Evolutionary conservation across 108 stramenopile genomes (phyloP), one percentile per base, ranked within the genome.

Genomic region (Seminavis robusta): DNA sequence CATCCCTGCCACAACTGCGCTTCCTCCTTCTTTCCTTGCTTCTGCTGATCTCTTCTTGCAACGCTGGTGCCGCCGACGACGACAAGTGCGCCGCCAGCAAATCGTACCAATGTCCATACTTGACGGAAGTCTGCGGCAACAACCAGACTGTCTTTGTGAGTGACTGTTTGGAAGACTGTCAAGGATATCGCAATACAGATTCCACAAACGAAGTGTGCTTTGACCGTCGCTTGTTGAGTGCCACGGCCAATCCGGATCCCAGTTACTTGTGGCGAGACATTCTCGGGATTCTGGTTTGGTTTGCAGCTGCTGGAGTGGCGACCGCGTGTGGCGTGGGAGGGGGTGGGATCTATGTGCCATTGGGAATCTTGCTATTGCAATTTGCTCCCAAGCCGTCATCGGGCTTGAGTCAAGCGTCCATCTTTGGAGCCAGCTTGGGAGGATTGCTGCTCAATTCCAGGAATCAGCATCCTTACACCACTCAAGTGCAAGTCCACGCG

Each of bases 291-390:
- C 51, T 84, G 17, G 65, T 84, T 26, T 84, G 79, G 79, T 80
- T 80, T 65, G 28, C 55, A 36, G 65, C 79, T 0, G 69, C 83
- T n/a, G 68, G 64, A 17, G 48, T 77, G 31, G 77, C 80, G 41
- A 81, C 74, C 4, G 77, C 84, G 21, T 79, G 80, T 51, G 84
- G 84, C 49, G 84, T 86, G 0, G 84, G 84, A 21, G 84, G 84
- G 26, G 84, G 84, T 30, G 84, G 84, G 19, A 79, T 86, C 51
- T 86, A 77, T 42, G 84, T 86, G 4, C 84, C 84, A 29, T 47
- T 86, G 10, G 84, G 84, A 9, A 86, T 86, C 27, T 46, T 86
- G 4, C 57, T 86, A 1, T 38, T 86, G 5, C 62, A 59, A 24
- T 81, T 86, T 61, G 71, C 74, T 3, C 77, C 84, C 58, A 86